Conservation (phyloP, 306 rosid species). For the Vachellia pachyceras region DNA sequence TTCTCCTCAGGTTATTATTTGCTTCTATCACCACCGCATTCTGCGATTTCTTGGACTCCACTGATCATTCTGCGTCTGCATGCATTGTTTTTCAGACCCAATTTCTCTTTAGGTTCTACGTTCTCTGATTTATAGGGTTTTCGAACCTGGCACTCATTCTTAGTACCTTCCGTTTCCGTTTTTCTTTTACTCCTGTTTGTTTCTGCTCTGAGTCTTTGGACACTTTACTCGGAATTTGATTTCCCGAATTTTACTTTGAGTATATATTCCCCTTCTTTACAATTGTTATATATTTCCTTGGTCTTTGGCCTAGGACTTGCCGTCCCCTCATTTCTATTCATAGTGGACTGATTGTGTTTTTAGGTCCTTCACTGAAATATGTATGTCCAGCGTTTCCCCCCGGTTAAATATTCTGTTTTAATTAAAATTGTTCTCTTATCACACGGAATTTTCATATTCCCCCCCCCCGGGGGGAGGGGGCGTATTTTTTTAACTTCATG, state of each 20-base stretch:
- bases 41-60: slow-evolving; percentile 10
- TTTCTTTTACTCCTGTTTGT: background rate
- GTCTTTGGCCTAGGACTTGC: background rate
- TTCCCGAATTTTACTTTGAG: background rate
- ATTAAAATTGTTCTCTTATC: background rate
- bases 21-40: background rate
- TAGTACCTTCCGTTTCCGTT: background rate
- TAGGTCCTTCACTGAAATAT: background rate
- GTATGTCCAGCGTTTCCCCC: background rate
- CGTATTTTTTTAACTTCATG: background rate
- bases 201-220: background rate
- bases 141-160: slow-evolving; percentile 12
- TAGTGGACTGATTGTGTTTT: background rate
- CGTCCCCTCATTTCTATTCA: background rate
- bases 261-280: background rate
- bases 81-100: background rate
- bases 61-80: background rate
- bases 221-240: background rate
- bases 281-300: background rate
- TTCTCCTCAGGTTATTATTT: slow-evolving; percentile 55
- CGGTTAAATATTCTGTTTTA: background rate
- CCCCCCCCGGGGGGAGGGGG: no score
- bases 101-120: slow-evolving; percentile 4
- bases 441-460: background rate
- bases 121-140: slow-evolving; percentile 37